Evolutionary conservation across 768 basidiomycete species (phyloP).

Genomic region (Asterophora parasitica): DNA sequence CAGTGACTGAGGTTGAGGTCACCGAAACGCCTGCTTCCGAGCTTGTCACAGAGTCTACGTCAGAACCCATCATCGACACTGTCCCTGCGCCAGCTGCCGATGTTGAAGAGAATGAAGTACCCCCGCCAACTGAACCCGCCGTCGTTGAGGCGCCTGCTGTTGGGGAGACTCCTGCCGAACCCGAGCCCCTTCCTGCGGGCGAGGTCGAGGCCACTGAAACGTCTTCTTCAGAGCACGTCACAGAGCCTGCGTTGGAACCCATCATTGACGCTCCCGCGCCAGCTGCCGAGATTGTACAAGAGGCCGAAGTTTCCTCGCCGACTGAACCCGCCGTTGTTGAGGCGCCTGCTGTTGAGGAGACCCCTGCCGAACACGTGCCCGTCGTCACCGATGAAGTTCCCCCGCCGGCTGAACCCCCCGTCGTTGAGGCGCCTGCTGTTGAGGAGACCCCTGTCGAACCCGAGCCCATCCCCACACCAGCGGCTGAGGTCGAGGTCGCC

Average conservation of each 20-base stretch:
- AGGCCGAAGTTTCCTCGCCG: not conserved
- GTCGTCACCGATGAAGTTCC: not conserved
- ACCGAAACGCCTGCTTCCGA: not conserved
- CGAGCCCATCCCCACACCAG: not conserved
- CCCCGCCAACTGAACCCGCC: not conserved
- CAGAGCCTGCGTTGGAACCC: no score
- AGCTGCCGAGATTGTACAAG: no score
- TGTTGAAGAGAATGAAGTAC: not conserved
- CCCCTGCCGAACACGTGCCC: not conserved
- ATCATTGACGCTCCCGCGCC: no score
- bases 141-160: not conserved
- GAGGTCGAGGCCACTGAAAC: not conserved
- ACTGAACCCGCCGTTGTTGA: not conserved
- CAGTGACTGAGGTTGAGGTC: not conserved
- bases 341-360: not conserved
- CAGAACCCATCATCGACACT: no score
- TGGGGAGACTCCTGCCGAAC: not conserved
- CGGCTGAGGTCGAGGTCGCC: not conserved
- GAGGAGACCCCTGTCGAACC: not conserved
- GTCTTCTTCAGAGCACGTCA: no score
- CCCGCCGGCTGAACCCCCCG: not conserved
- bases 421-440: not conserved
- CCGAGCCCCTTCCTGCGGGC: not conserved
- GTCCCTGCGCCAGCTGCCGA: no score
- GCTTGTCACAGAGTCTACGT: no score